A percentile compares a stretch with the other conserved stretches of the same genome.
phyloP scores from a whole-genome alignment of 2,329 filamentous ascomycete species.

The Aspergillus eucalypticola region DNA sequence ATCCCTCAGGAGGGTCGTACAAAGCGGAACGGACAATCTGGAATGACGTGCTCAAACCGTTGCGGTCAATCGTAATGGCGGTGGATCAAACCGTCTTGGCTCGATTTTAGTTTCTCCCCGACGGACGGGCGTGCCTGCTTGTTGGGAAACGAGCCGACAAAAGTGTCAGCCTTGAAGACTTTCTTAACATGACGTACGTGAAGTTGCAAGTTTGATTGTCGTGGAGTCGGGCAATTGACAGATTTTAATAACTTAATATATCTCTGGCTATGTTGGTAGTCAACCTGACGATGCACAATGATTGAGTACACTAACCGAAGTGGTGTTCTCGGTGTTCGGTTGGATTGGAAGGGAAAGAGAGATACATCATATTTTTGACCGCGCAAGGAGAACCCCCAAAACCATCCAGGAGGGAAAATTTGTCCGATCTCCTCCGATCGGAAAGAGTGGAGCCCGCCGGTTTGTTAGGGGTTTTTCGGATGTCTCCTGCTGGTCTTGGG shows the following conservation, averaged over 20 bases:
- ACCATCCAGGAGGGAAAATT: slow-evolving; percentile 10
- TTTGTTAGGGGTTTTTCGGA: slow-evolving; percentile 6
- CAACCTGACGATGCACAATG: no score
- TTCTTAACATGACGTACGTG: background rate
- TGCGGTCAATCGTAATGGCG: slow-evolving; percentile 11
- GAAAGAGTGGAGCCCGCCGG: background rate
- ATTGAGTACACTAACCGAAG: no score
- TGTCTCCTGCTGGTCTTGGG: background rate
- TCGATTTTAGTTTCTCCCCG: slow-evolving; percentile 6
- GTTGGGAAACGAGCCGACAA: background rate
- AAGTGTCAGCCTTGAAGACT: background rate
- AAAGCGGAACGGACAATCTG: background rate
- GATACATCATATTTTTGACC: slow-evolving; percentile 11
- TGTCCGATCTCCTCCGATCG: slow-evolving; percentile 11
- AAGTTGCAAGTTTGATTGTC: background rate
- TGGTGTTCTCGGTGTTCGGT: no score
- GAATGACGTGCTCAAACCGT: slow-evolving; percentile 6
- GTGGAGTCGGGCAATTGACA: background rate
- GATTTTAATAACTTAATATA: background rate
- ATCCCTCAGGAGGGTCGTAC: background rate
- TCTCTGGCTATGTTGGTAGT: background rate
- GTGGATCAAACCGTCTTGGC: slow-evolving; percentile 8
- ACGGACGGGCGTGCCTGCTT: background rate
- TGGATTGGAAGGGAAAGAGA: background rate
- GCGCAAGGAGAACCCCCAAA: slow-evolving; percentile 12